A percentile compares a stretch with the other conserved stretches of the same genome.
Conservation (phyloP, 2,329 filamentous ascomycete species). For the Diaporthe batatas region DNA sequence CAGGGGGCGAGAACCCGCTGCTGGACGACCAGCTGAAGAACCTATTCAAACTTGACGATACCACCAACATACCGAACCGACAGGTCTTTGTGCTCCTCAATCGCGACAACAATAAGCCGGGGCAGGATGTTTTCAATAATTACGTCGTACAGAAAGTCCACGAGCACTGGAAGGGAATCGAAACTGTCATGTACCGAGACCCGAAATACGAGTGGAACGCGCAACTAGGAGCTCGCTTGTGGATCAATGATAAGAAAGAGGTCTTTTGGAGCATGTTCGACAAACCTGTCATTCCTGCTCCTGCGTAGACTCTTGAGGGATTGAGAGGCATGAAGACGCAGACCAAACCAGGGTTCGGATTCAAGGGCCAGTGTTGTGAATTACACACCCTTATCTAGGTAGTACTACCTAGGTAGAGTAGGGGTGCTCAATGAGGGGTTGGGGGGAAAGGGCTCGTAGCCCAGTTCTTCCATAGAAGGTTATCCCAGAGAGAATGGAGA, state of each 20-base stretch:
- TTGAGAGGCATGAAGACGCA: background rate
- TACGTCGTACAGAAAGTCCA: background rate
- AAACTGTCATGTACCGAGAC: background rate
- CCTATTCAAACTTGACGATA: background rate
- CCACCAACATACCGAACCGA: background rate
- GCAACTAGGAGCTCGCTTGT: background rate
- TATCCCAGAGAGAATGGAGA: too few relatives aligned
- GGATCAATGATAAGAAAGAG: background rate
- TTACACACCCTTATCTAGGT: background rate
- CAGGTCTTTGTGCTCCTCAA: background rate
- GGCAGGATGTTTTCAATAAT: background rate
- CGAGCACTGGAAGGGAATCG: background rate
- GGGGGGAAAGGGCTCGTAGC: background rate
- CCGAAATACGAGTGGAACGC: too few relatives aligned
- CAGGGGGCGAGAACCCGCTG: background rate
- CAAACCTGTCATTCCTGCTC: background rate
- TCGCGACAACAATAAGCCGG: background rate
- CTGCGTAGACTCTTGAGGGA: too few relatives aligned
- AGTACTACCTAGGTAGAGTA: background rate
- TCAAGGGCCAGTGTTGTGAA: background rate
- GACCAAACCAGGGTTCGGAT: too few relatives aligned
- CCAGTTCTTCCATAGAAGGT: too few relatives aligned
- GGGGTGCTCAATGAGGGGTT: too few relatives aligned
- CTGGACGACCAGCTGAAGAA: background rate
- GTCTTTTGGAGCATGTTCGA: constrained; percentile 4